Base-by-base conservation (phyloP, 108 stramenopile genomes). In the Nitzschia sp. region DNA sequence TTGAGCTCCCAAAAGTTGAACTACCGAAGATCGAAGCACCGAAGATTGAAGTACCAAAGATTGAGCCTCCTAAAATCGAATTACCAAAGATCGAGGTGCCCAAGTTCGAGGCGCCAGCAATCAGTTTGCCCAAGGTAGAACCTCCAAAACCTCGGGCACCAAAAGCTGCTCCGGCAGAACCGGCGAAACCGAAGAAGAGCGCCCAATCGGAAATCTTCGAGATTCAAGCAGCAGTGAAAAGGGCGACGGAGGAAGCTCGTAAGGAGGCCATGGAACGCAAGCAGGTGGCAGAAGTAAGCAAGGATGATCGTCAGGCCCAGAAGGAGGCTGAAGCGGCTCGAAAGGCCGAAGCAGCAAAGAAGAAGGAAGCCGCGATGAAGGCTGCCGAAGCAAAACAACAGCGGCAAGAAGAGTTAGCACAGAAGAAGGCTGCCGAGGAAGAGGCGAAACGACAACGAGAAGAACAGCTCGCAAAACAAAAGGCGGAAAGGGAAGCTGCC, bases 21-120 rank as follows among this genome's bases (percentile, higher is more conserved):
- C 31, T 77, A 24, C 79, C 83, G 35, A 71, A 80, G 26, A 18
- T 85, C 9, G 85, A 86, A 57, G 27, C 70, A 49, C 85, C 85
- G 21, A 87, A 85, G 53, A 49, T 80, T 27, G 69, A 70, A 32
- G 31, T 74, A 17, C 68, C 79, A 27, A 80, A 80, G 48, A 25
- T 74, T 46, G 78, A 72, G 2, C 18, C 51, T n/a, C 58, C 70
- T 1, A 69, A 69, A 56, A 23, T 47, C 9, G 59, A 71, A 26
- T 33, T 64, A 24, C 80, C 82, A 38, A 62, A 65, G 48, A 34
- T 78, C 36, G 56, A 71, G 19, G 45, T 80, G 23, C 68, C 79
- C 25, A 80, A 80, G 48, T 24, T 72, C 29, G 78, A 71, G 3
- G 19, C 46, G 17, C 55, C 69, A 4, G 55, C 54, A 58, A 23